phyloP scores from a whole-genome alignment of 2,329 filamentous ascomycete genomes.

The Sporothrix pseudoabietina region DNA sequence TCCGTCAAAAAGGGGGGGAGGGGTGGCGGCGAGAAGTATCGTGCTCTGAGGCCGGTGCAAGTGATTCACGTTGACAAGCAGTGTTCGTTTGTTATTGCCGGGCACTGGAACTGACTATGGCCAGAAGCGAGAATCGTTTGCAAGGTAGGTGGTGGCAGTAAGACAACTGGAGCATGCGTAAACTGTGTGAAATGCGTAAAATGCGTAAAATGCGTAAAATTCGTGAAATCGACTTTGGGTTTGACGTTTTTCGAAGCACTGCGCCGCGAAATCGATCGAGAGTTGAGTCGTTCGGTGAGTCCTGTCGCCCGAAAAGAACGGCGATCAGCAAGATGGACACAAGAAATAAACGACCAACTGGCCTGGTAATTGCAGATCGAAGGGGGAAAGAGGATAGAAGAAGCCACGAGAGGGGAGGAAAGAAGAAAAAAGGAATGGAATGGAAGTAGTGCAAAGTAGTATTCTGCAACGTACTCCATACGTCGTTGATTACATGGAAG shows the following conservation, averaged over 20 bases:
- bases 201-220: neutral
- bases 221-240: neutral
- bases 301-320: constrained; percentile 2
- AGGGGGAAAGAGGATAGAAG: neutral
- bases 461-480: neutral
- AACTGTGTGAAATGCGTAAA: neutral
- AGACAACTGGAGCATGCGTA: constrained; percentile 19
- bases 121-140: constrained; percentile 15
- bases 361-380: neutral
- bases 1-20: neutral
- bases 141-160: constrained; percentile 20
- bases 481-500: neutral
- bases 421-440: neutral
- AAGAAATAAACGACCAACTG: neutral
- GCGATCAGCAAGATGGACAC: neutral
- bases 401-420: neutral
- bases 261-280: neutral
- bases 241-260: neutral
- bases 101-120: neutral
- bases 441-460: neutral
- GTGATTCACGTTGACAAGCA: neutral
- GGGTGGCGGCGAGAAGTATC: neutral
- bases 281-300: neutral
- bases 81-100: constrained; percentile 4
- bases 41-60: neutral